Base-by-base conservation (phyloP, 805 yeast species). In the Myxozyma monticola region DNA sequence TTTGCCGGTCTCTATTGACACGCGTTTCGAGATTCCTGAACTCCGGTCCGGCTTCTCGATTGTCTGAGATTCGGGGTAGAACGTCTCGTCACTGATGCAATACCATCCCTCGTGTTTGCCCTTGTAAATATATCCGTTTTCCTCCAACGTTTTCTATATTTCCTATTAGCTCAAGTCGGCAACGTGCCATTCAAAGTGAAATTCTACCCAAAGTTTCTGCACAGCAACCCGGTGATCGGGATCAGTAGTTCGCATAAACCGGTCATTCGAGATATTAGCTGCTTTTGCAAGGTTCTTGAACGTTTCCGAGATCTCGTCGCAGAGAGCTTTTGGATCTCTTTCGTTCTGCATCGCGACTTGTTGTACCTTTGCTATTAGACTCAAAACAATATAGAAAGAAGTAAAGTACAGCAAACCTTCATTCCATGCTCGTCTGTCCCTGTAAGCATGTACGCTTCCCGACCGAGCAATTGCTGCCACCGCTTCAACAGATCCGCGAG, bases 401-500 rank as follows among this genome's bases (percentile, higher is more conserved):
- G 20, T 21, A 15, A 21, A 12, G 26, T 8, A 12, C 8, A 9
- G 31, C 37, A 17, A 8, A 49, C 59, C 71, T 93, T 93, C 47
- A 89, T 70, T 0, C 99, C 99, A 66, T 93, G 99, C 68, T 93
- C 99, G 66, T 93, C 99, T 0, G 97, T 90, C 0, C 99, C 99
- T 0, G 98, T 93, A 5, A 87, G 78, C 62, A 90, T 77, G 52
- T 71, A 77, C 0, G 82, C 68, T 0, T 78, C 68, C 3, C 70
- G 64, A 1, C 76, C 68, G 8, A 68, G 65, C 29, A 84, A 68
- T 15, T 61, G 61, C 31, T 77, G 78, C 96, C 96, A 91, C 57
- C 96, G 73, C 54, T 76, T 78, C 43, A 83, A 73, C 1, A 83
- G 83, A 68, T 93, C 99, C 42, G 90, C 82, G 38, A 93, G 68